Conservation (phyloP, 768 basidiomycete species). For the Boletus patriciae region DNA sequence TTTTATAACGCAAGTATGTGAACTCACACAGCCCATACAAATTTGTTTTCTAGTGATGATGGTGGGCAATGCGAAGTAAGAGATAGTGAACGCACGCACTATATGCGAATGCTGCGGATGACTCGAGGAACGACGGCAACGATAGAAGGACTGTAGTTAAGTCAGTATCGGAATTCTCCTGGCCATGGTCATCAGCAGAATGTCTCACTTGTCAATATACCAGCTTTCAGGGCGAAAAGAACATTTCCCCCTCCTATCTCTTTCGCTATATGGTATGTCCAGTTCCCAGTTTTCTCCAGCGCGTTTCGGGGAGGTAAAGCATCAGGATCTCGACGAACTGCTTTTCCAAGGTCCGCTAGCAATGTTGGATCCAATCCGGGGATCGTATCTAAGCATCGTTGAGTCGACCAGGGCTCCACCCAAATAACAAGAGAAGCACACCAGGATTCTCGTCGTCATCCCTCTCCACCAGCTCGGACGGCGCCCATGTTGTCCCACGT, state of each 20-base stretch:
- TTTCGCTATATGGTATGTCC: constrained; percentile 41
- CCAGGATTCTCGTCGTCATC: constrained; percentile 73
- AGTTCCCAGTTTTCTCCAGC: constrained; percentile 52
- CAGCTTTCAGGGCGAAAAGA: constrained; percentile 72
- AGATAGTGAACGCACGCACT: constrained; percentile 37
- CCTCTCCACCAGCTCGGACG: constrained; percentile 43
- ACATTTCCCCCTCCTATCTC: constrained; percentile 57
- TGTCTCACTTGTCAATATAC: constrained; percentile 53
- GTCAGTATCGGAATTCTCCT: not conserved
- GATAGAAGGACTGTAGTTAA: constrained; percentile 49
- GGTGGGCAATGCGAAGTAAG: constrained; percentile 2
- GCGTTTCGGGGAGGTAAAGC: constrained; percentile 65
- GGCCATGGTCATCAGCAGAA: not conserved
- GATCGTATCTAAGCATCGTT: constrained; percentile 43
- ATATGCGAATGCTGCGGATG: constrained; percentile 58
- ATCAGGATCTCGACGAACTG: constrained; percentile 67
- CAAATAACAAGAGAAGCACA: constrained; percentile 12
- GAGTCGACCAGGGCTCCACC: not conserved
- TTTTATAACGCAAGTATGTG: not conserved
- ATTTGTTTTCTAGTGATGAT: constrained; percentile 50
- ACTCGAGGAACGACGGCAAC: constrained; percentile 57
- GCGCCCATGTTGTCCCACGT: constrained; percentile 46
- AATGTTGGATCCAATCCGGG: constrained; percentile 51
- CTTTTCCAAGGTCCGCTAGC: constrained; percentile 53
- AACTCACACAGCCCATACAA: constrained; percentile 70